phyloP scores from a whole-genome alignment of 208 protist genomes.

The Porcisia deanei region DNA sequence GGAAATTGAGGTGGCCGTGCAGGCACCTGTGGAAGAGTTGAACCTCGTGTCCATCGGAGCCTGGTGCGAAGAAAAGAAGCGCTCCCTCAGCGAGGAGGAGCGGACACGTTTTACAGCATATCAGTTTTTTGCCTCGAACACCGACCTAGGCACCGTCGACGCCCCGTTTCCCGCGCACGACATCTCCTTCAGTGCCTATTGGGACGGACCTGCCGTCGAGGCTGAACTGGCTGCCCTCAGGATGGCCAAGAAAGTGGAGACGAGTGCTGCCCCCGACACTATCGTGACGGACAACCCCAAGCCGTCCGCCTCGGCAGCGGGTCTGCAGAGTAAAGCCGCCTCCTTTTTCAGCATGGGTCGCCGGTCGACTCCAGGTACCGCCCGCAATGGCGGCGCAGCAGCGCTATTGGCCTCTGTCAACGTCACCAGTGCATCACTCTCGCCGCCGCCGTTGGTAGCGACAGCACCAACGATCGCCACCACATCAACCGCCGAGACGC shows the following conservation, averaged over 20 bases:
- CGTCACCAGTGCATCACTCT: neutral
- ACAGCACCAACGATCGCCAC: neutral
- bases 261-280: neutral
- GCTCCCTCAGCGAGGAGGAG: slow-evolving; percentile 74
- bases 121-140: slow-evolving; percentile 49
- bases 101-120: slow-evolving; percentile 73
- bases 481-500: neutral
- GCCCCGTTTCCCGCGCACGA: slow-evolving; percentile 48
- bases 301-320: slow-evolving; percentile 3
- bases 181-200: slow-evolving; percentile 67
- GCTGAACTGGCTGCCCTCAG: slow-evolving; percentile 21
- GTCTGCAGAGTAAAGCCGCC: slow-evolving; percentile 36
- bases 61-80: slow-evolving; percentile 74
- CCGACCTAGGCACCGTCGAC: slow-evolving; percentile 18
- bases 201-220: slow-evolving; percentile 40
- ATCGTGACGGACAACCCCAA: slow-evolving; percentile 5
- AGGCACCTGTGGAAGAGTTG: slow-evolving; percentile 72
- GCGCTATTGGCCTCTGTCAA: slow-evolving; percentile 37
- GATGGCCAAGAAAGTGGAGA: slow-evolving; percentile 3
- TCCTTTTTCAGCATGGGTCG: slow-evolving; percentile 61
- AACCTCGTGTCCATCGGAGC: slow-evolving; percentile 57
- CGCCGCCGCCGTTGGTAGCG: neutral
- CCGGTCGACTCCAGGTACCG: slow-evolving; percentile 7
- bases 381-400: slow-evolving; percentile 36
- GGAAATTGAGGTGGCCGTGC: slow-evolving; percentile 62